Conservation (phyloP, 805 yeast genomes). For the Aciculoconidium aculeatum region DNA sequence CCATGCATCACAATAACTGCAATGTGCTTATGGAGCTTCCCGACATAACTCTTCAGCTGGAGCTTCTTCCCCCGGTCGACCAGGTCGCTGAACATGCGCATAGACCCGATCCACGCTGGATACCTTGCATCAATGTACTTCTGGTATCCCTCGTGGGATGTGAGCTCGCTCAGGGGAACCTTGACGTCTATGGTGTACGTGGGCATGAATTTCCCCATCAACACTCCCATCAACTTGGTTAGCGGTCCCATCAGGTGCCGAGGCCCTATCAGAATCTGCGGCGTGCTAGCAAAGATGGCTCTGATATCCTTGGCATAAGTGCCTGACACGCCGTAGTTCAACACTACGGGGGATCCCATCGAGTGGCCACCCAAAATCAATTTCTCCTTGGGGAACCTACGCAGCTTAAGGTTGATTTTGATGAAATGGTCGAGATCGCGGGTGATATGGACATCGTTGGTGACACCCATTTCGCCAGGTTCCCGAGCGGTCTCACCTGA, state of each 20-base stretch:
- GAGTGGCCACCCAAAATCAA: constrained; percentile 61
- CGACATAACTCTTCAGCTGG: constrained; percentile 27
- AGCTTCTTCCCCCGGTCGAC: constrained; percentile 54
- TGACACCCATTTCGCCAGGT: constrained; percentile 48
- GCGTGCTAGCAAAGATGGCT: constrained; percentile 41
- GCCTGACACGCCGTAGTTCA: constrained; percentile 58
- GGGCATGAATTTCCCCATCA: constrained; percentile 36
- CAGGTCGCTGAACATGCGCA: constrained; percentile 57
- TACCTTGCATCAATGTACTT: constrained; percentile 37
- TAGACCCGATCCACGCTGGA: constrained; percentile 39
- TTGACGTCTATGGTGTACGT: constrained; percentile 49
- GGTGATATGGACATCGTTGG: constrained; percentile 51
- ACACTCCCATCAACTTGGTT: constrained; percentile 40
- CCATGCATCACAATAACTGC: constrained; percentile 61
- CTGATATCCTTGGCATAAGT: constrained; percentile 39
- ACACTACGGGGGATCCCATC: constrained; percentile 72
- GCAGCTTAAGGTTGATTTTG: constrained; percentile 34
- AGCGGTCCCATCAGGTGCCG: too few species aligned
- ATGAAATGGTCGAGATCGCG: constrained; percentile 56
- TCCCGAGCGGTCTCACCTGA: constrained; percentile 53
- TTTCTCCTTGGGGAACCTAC: constrained; percentile 24
- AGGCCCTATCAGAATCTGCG: too few species aligned
- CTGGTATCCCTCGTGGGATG: constrained; percentile 42
- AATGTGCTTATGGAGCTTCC: constrained; percentile 29
- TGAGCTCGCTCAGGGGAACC: constrained; percentile 46